Evolutionary conservation across 345 rosid genomes (phyloP).

Genomic region (Dipteronia dyeriana): DNA sequence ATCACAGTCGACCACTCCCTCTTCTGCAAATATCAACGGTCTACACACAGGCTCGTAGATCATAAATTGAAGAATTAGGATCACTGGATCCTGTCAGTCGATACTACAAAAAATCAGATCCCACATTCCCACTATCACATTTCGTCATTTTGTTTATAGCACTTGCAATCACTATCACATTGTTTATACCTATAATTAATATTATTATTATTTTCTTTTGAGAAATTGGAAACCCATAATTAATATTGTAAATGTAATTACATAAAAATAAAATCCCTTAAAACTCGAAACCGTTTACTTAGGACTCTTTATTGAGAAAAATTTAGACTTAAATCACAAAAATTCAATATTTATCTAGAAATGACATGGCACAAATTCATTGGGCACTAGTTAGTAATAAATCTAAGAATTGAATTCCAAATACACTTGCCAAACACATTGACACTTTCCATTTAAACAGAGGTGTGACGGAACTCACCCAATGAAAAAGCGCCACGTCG

Average conservation of each 20-base stretch:
- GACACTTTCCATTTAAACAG: background rate
- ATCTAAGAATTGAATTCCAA: background rate
- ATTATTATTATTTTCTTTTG: too few relatives aligned
- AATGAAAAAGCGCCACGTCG: slow-evolving; percentile 34
- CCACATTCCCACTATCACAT: background rate
- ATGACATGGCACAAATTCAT: background rate
- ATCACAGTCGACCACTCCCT: background rate
- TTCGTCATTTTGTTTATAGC: background rate
- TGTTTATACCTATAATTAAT: too few relatives aligned
- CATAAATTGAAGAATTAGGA: background rate
- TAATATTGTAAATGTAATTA: too few relatives aligned
- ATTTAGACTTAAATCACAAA: too few relatives aligned
- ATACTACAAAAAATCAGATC: background rate
- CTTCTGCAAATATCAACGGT: background rate
- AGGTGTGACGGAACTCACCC: slow-evolving; percentile 30
- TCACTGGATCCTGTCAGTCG: background rate
- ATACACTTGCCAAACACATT: background rate
- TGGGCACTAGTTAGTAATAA: background rate
- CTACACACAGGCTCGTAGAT: background rate
- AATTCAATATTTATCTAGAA: too few relatives aligned
- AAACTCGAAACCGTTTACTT: too few relatives aligned
- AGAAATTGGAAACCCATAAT: too few relatives aligned
- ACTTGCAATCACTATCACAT: too few relatives aligned
- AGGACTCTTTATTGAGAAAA: too few relatives aligned
- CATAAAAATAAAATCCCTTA: too few relatives aligned